These are phyloP conservation scores for Blastobotrys illinoisensis DNA, from an alignment of 1,139 yeast genomes.

Conservation along the genomic window DNA sequence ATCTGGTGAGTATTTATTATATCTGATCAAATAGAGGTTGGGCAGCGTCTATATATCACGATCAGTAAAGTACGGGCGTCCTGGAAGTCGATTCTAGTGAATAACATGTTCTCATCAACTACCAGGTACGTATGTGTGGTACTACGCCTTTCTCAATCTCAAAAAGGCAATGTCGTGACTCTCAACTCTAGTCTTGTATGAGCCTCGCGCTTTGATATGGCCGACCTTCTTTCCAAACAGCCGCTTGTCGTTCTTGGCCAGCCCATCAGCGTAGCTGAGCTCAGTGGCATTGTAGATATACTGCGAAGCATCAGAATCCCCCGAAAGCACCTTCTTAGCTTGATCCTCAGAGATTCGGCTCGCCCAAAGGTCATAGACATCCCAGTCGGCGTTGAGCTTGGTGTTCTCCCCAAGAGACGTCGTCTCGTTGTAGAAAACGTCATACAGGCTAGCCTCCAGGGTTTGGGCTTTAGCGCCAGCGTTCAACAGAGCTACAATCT, in stretches of 20 bases:
- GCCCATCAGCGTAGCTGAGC: constrained; percentile 14
- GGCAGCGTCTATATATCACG: too few relatives aligned
- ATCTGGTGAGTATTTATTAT: too few relatives aligned
- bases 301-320: constrained; percentile 1
- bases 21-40: too few relatives aligned
- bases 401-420: constrained; percentile 5
- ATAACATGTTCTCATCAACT: too few relatives aligned
- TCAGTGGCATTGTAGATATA: constrained; percentile 15
- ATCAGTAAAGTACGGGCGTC: too few relatives aligned
- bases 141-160: constrained; percentile 9
- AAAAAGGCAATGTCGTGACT: constrained; percentile 16
- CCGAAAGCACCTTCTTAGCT: constrained; percentile 11
- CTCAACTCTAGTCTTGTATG: constrained; percentile 11
- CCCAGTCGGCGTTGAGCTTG: constrained; percentile 17
- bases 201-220: constrained; percentile 9
- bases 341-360: constrained; percentile 10
- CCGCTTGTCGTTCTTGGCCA: constrained; percentile 11
- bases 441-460: constrained; percentile 19
- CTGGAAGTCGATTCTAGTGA: too few relatives aligned
- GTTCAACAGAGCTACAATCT: constrained; percentile 26
- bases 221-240: constrained; percentile 15
- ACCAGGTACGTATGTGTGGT: too few relatives aligned
- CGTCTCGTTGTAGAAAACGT: constrained; percentile 18
- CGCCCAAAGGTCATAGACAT: constrained; percentile 23
- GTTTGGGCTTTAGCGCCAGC: constrained; percentile 19